Evolutionary conservation across 2,329 filamentous ascomycete species (phyloP).

Genomic region (Scopulariopsis brevicaulis): DNA sequence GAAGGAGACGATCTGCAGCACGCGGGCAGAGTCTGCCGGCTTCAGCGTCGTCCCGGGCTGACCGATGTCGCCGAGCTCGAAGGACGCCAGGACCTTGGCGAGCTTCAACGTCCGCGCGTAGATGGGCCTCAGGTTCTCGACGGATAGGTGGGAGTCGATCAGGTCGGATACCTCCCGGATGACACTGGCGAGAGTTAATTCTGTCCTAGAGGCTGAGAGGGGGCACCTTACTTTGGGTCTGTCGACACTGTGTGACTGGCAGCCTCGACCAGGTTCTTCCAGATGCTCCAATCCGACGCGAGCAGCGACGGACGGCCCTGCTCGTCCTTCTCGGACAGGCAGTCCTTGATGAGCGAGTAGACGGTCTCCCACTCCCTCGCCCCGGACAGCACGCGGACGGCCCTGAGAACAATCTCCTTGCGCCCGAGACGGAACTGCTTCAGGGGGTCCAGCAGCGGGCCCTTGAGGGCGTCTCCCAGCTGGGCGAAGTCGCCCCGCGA

Average conservation of each 20-base stretch:
- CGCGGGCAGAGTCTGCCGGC: constrained; percentile 1
- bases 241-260: constrained; percentile 9
- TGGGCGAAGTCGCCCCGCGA: constrained; percentile 29
- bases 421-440: constrained; percentile 31
- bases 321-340: constrained; percentile 25
- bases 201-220: background rate
- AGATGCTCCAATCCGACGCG: constrained; percentile 29
- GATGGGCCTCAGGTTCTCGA: constrained; percentile 20
- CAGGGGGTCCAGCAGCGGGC: constrained; percentile 27
- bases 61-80: constrained; percentile 12
- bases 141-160: constrained; percentile 17
- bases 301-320: constrained; percentile 25
- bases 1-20: constrained; percentile 20
- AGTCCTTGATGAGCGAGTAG: constrained; percentile 30
- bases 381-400: constrained; percentile 22
- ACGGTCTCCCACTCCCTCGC: constrained; percentile 28
- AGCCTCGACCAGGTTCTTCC: constrained; percentile 19
- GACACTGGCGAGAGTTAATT: constrained; percentile 13
- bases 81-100: constrained; percentile 24
- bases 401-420: constrained; percentile 34
- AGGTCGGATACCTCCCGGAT: constrained; percentile 15
- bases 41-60: constrained; percentile 5
- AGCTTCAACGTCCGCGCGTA: constrained; percentile 26
- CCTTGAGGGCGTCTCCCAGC: constrained; percentile 24
- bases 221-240: constrained; percentile 5